A percentile compares a stretch with the other conserved stretches of the same genome.
Evolutionary conservation across 2,329 filamentous ascomycete genomes (phyloP).

Genomic region (Bipolaris zeicola): DNA sequence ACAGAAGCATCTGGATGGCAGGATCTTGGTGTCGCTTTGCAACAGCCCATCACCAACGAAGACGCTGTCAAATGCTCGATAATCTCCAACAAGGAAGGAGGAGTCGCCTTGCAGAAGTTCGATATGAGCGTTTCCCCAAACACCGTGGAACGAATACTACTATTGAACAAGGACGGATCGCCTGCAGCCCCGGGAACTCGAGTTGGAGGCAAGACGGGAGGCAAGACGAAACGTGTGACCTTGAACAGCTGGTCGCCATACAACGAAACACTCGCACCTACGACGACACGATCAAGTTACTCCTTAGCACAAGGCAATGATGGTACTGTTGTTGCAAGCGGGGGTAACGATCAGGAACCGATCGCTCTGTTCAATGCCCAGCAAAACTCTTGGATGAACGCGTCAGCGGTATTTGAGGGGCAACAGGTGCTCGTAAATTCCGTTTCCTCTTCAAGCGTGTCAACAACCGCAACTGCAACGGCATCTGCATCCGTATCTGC

Average conservation of each 20-base stretch:
- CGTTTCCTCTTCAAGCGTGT: constrained; percentile 41
- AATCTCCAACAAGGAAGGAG: constrained; percentile 74
- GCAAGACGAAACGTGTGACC: constrained; percentile 59
- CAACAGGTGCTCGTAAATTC: constrained; percentile 43
- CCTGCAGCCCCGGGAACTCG: constrained; percentile 56
- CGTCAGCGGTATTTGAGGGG: constrained; percentile 65
- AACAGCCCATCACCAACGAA: constrained; percentile 64
- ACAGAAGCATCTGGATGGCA: constrained; percentile 67
- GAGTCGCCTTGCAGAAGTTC: constrained; percentile 79
- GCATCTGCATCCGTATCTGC: constrained; percentile 22
- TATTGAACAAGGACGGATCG: constrained; percentile 65
- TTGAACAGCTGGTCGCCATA: constrained; percentile 75
- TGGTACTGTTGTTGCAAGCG: constrained; percentile 77
- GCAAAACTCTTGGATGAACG: constrained; percentile 78
- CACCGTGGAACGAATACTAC: constrained; percentile 69
- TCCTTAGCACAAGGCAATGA: constrained; percentile 70
- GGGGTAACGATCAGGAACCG: constrained; percentile 67
- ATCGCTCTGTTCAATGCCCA: constrained; percentile 78
- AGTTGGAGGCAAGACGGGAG: constrained; percentile 43
- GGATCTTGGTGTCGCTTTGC: constrained; percentile 68
- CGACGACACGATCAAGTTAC: constrained; percentile 67
- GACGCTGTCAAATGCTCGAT: constrained; percentile 67
- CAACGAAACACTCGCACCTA: constrained; percentile 74
- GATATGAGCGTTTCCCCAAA: constrained; percentile 78
- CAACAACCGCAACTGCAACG: constrained; percentile 32